Conservation (phyloP, 2,329 filamentous ascomycete genomes). For the Verticillium tricorpus region DNA sequence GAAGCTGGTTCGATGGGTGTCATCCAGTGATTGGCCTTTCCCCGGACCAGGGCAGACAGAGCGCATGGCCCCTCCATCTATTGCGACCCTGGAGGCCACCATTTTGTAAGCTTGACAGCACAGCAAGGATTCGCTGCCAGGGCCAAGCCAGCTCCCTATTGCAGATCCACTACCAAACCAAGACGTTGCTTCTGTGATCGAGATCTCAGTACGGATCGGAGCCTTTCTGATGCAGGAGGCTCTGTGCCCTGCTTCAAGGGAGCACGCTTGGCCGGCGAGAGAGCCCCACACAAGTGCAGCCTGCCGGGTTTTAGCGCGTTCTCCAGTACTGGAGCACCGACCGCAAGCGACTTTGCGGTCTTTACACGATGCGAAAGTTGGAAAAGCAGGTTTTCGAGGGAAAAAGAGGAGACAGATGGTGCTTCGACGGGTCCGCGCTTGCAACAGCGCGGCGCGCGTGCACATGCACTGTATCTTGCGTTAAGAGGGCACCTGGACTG, state of each 20-base stretch:
- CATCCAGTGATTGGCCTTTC: no score
- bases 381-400: not conserved
- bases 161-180: not conserved
- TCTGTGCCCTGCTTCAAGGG: not conserved
- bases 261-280: not conserved
- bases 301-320: not conserved
- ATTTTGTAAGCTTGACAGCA: not conserved
- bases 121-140: not conserved
- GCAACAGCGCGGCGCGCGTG: not conserved
- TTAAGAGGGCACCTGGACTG: not conserved
- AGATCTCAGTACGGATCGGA: not conserved
- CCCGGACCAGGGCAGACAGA: no score
- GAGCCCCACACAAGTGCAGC: not conserved
- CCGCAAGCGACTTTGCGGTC: not conserved
- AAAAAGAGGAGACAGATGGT: not conserved
- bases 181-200: not conserved
- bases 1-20: no score
- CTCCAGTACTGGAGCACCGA: not conserved
- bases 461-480: not conserved
- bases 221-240: not conserved
- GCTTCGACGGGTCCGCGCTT: not conserved
- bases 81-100: no score
- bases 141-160: not conserved
- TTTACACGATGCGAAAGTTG: not conserved
- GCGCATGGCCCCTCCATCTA: no score